Evolutionary conservation across 306 rosid genomes (phyloP), one percentile per base, ranked within the genome.

Genomic region (Neltuma alba): DNA sequence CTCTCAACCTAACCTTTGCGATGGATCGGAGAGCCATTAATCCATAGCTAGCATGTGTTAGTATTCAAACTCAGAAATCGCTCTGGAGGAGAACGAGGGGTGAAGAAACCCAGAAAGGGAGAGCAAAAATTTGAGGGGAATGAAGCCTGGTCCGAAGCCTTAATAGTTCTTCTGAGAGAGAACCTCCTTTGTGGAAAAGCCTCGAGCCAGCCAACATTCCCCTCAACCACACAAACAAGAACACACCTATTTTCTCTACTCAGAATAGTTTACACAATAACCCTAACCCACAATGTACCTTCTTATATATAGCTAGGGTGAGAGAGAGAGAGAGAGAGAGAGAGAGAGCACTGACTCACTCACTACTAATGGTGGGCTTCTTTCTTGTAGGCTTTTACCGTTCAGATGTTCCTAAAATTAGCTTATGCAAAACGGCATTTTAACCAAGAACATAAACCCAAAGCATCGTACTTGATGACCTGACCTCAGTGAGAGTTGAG

Each of bases 151-250:
- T 88, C 94, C 97, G 94, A 92, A 87, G 91, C 90, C 80, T 83
- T 82, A 48, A 16, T 65, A 40, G 85, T 81, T 81, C 83, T 77
- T 72, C 80, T 6, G 2, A 71, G 50, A 44, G 57, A 84, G 79
- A 83, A 80, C 61, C 71, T 48, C 54, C 41, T n/a, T 57, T 23
- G 34, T 41, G 73, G 72, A 70, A 89, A 88, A 85, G 92, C 94
- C 90, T 92, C 91, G 94, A 92, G 92, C 94, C 92, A 92, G 94
- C 89, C 97, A 90, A 92, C 94, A 89, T 90, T 92, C 97, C 94
- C 91, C 91, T 79, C 97, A 89, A 83, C 48, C 20, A 37, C 48
- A 38, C 75, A 60, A 14, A 47, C 40, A 10, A 3, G 7, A 25
- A 10, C 30, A 8, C 41, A 27, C 6, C 61, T 10, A 63, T 2